A percentile compares a stretch with the other conserved stretches of the same genome.
These are phyloP conservation scores for Hysterangium stoloniferum DNA, from an alignment of 768 basidiomycete species.

Conservation along the genomic window DNA sequence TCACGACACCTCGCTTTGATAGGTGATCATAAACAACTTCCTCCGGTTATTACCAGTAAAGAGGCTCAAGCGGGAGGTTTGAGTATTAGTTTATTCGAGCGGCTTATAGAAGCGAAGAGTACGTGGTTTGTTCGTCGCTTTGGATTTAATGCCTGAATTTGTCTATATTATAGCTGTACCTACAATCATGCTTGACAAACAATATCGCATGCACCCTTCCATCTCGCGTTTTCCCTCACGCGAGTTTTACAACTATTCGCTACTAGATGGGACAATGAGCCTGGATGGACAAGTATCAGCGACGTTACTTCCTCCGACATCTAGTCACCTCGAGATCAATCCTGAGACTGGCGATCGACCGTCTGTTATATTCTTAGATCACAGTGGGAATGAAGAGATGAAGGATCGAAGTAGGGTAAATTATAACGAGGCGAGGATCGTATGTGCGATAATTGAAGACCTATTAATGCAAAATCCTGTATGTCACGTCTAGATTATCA, in stretches of 20 bases:
- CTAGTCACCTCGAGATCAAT: slow-evolving; percentile 39
- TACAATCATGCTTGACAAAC: slow-evolving; percentile 86
- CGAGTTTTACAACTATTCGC: slow-evolving; percentile 68
- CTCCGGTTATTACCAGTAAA: slow-evolving; percentile 74
- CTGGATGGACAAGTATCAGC: slow-evolving; percentile 36
- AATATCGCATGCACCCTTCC: slow-evolving; percentile 92
- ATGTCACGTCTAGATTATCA: slow-evolving; percentile 16
- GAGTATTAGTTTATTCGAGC: slow-evolving; percentile 79
- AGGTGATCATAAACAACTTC: slow-evolving; percentile 95
- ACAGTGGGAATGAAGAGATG: slow-evolving; percentile 57
- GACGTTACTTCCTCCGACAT: slow-evolving; percentile 53
- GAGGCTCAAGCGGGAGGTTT: slow-evolving; percentile 70
- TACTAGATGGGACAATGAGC: slow-evolving; percentile 74
- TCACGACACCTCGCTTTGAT: slow-evolving; percentile 80
- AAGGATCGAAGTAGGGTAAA: slow-evolving; percentile 74
- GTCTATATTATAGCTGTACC: slow-evolving; percentile 51
- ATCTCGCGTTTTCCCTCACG: slow-evolving; percentile 82
- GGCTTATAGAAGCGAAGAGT: slow-evolving; percentile 80
- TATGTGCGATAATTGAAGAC: slow-evolving; percentile 77
- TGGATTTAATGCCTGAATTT: slow-evolving; percentile 10
- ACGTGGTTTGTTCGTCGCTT: slow-evolving; percentile 21
- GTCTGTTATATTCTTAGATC: slow-evolving; percentile 77
- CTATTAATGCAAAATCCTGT: slow-evolving; percentile 69
- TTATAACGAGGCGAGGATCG: slow-evolving; percentile 66
- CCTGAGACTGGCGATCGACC: slow-evolving; percentile 35